These are phyloP conservation scores for Ogataea sp. DNA, from an alignment of 805 yeast genomes.

Conservation along the genomic window DNA sequence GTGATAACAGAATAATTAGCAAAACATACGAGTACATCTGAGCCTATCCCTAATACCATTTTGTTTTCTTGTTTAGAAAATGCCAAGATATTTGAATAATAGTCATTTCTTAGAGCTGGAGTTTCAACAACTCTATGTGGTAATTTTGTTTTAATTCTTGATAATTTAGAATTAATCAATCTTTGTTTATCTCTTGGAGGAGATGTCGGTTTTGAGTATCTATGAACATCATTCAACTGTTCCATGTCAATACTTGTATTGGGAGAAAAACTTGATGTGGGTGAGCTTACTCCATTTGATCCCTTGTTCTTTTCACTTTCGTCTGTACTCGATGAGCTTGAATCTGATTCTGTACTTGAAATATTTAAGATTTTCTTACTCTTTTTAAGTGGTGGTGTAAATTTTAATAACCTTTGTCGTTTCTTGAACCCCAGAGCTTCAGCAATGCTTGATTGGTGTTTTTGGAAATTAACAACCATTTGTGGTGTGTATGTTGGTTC, in stretches of 20 bases:
- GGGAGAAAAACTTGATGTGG: too few species aligned
- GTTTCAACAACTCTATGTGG: conserved; percentile 56
- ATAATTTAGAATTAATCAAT: background rate
- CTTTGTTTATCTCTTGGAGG: background rate
- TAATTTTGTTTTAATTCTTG: conserved; percentile 23
- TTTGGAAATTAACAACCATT: background rate
- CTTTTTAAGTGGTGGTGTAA: conserved; percentile 17
- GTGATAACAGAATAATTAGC: conserved; percentile 38
- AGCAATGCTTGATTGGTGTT: conserved; percentile 35
- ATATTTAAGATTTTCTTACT: background rate
- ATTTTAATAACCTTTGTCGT: conserved; percentile 32
- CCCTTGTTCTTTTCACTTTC: background rate
- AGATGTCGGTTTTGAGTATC: too few species aligned
- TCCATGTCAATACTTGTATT: too few species aligned
- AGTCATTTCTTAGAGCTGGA: conserved; percentile 67
- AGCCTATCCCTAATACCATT: conserved; percentile 61
- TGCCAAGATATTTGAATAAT: conserved; percentile 64
- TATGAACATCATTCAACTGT: too few species aligned
- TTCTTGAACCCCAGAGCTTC: conserved; percentile 40
- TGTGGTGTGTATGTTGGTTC: background rate
- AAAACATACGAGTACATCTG: conserved; percentile 56
- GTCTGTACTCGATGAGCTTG: background rate
- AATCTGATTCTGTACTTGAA: background rate
- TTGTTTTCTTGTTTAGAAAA: conserved; percentile 51
- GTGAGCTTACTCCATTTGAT: too few species aligned